Base-by-base conservation (phyloP, 2,329 filamentous ascomycete species). In the Penicillium concentricum region DNA sequence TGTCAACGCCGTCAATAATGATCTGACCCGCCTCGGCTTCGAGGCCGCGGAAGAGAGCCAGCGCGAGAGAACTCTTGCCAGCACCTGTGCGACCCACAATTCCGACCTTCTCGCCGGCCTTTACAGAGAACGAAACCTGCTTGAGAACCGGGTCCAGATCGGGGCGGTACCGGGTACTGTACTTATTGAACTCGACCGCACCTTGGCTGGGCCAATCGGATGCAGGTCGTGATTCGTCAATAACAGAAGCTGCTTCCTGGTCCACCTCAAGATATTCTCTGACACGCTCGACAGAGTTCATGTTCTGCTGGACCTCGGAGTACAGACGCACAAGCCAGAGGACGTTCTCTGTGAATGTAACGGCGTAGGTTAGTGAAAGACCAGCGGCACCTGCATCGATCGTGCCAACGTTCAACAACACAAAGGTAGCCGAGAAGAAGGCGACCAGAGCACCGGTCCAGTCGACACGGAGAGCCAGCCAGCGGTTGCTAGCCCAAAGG, bases 271-370 rank as follows among this genome's bases (percentile, higher is more conserved):
- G 84, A 70, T 97, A 99, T 72, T 99, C 94, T 78, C 96, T 95
- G 70, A 99, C 88, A 69, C 94, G 90, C 77, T 99, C 94, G 47
- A 97, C 92, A 3, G 93, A 93, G 76, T 99, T 99, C 94, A 99
- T 97, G 76, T 97, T 97, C 76, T 99, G 94, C 77, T 99, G 94
- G 69, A 97, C 97, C 70, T 90, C 86, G 0, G 92, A 89, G 73
- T 99, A 99, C 15, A 97, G 82, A 45, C 94, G 88, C 30, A 99
- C 92, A 54, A 97, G 87, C 94, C 94, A 99, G 18, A 99, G 79
- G 7, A 99, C 89, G 64, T 96, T 97, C 74, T 99, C 94, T 0
- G 92, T 96, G 69, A 99, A 99, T 1, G 91, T 93, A 65, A 99
- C 91, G 16, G 94, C 94, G 69, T 99, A 99, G 49, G 91, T 96